Percentiles rank a stretch among this genome's conserved stretches.
These are phyloP conservation scores for Neonectria magnoliae DNA, from an alignment of 2,329 filamentous ascomycete genomes.

Conservation along the genomic window DNA sequence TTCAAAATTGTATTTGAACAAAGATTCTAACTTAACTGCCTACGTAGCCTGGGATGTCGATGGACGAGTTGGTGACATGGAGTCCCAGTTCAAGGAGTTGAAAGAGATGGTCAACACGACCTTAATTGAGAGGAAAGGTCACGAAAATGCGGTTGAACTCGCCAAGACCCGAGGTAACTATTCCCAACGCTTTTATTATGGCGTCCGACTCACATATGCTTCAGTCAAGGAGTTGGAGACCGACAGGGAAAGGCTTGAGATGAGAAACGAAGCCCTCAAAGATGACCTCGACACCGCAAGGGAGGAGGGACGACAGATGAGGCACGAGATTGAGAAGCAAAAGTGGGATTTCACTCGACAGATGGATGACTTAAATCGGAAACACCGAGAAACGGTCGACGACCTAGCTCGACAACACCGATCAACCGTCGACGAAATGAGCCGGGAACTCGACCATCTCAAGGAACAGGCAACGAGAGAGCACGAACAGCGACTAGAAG, in stretches of 20 bases:
- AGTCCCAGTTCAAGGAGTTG: constrained; percentile 76
- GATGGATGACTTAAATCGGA: constrained; percentile 61
- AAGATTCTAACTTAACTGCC: constrained; percentile 74
- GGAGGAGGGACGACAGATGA: constrained; percentile 49
- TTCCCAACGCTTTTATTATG: background rate
- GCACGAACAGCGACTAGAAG: constrained; percentile 75
- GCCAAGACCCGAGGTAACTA: constrained; percentile 79
- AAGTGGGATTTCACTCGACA: constrained; percentile 56
- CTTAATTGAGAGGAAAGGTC: constrained; percentile 71
- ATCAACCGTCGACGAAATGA: constrained; percentile 48
- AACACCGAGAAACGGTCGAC: constrained; percentile 48
- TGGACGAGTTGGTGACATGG: constrained; percentile 78
- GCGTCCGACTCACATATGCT: background rate
- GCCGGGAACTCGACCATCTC: constrained; percentile 56
- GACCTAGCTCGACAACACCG: constrained; percentile 50
- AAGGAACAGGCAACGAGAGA: constrained; percentile 61
- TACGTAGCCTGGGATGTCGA: constrained; percentile 83
- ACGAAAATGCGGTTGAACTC: constrained; percentile 78
- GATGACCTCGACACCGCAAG: constrained; percentile 66
- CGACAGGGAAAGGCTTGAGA: constrained; percentile 57
- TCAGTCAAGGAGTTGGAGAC: constrained; percentile 61
- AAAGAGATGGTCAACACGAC: constrained; percentile 77
- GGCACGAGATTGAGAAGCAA: constrained; percentile 50
- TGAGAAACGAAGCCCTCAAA: constrained; percentile 63
- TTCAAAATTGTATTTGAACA: constrained; percentile 69